Evolutionary conservation across 1,284 basidiomycete species (phyloP).

Genomic region (Pterulicium gracile): DNA sequence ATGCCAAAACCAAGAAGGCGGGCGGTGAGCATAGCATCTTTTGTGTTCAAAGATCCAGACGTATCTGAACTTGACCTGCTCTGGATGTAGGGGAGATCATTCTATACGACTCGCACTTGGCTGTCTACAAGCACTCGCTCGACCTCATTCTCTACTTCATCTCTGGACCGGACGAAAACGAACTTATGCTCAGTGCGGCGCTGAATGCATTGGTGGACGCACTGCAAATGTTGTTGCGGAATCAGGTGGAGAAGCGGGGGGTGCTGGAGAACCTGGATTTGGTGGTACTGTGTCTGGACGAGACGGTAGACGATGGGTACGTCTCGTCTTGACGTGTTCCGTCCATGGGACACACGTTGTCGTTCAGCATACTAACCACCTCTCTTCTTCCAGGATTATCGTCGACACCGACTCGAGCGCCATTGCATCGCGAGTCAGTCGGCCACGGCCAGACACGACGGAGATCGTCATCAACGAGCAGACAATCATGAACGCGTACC

Average conservation of each 20-base stretch:
- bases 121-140: conserved; percentile 87
- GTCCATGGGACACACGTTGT: not conserved
- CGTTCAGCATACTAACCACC: not conserved
- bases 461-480: conserved; percentile 99
- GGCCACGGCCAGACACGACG: conserved; percentile 86
- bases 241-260: conserved; percentile 92
- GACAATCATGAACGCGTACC: conserved; percentile 86
- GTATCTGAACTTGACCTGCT: conserved; percentile 2
- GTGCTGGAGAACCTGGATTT: conserved; percentile 94
- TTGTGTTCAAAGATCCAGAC: conserved; percentile 1
- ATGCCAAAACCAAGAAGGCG: conserved; percentile 89
- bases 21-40: conserved; percentile 58
- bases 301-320: conserved; percentile 96
- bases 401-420: conserved; percentile 94
- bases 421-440: conserved; percentile 89
- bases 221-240: conserved; percentile 75
- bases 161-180: conserved; percentile 85
- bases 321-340: conserved; percentile 19
- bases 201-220: conserved; percentile 85
- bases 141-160: conserved; percentile 96
- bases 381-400: conserved; percentile 68
- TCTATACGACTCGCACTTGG: conserved; percentile 84
- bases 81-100: conserved; percentile 78
- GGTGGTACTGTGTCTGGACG: conserved; percentile 88
- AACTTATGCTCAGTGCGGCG: conserved; percentile 88